Conservation (phyloP, 495 filamentous ascomycete genomes). For the Clohesyomyces aquaticus region DNA sequence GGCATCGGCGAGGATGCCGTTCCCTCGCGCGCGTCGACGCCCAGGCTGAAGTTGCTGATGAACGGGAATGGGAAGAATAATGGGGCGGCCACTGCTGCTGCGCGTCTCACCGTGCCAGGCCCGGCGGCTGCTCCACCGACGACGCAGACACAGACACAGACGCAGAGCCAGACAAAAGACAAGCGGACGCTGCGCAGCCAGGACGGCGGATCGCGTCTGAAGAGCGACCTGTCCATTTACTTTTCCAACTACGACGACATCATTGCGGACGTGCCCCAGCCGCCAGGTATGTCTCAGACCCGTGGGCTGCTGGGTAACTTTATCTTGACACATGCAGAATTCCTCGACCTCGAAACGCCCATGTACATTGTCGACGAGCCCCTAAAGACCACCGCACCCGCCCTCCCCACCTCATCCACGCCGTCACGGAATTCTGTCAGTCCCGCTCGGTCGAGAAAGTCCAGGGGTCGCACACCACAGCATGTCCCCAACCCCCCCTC, state of each 20-base stretch:
- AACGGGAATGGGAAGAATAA: neutral
- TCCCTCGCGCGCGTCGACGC: conserved; percentile 33
- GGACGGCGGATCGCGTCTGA: conserved; percentile 62
- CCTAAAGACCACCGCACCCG: conserved; percentile 41
- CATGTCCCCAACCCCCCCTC: conserved; percentile 41
- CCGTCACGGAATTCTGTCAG: conserved; percentile 41
- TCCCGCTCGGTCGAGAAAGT: conserved; percentile 28
- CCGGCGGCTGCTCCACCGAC: conserved; percentile 11
- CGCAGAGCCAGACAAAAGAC: no score
- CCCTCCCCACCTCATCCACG: conserved; percentile 17
- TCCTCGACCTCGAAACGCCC: conserved; percentile 63
- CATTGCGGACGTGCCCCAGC: conserved; percentile 76
- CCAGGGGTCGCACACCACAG: neutral
- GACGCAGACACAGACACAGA: conserved; percentile 21
- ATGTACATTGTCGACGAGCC: conserved; percentile 59
- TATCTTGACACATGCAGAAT: conserved; percentile 50
- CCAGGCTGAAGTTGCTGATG: conserved; percentile 13
- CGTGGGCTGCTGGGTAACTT: neutral
- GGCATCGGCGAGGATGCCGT: conserved; percentile 37
- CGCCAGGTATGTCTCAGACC: conserved; percentile 62
- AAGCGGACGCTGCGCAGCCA: conserved; percentile 51
- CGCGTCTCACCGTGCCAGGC: conserved; percentile 22
- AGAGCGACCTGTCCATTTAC: conserved; percentile 85
- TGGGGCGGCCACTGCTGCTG: conserved; percentile 2
- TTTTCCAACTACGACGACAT: conserved; percentile 91